Evolutionary conservation across 768 basidiomycete genomes (phyloP), one percentile per base, ranked within the genome.

Genomic region (Multifurca ochricompacta): DNA sequence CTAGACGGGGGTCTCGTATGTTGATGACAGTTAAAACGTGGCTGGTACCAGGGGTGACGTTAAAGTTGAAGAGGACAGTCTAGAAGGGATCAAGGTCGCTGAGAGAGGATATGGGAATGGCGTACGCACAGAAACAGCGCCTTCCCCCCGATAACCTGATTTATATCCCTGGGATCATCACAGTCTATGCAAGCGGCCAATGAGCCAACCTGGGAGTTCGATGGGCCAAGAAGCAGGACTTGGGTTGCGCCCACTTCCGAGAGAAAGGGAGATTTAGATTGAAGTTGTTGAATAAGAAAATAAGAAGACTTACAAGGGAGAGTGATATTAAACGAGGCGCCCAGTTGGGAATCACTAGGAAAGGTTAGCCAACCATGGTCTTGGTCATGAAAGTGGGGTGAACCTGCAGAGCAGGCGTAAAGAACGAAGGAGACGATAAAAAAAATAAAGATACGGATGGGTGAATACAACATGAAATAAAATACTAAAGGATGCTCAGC

Each of bases 231-330:
- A 19, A 32, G 8, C 31, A 31, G 10, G 31, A 34, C 16, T 4
- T 6, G 23, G 10, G 18, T 37, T 1, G 47, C 19, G 53, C 28
- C 34, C 28, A 44, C 16, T 35, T 30, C 43, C 31, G 41, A 34
- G 32, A 49, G 43, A 53, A 53, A 41, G 37, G 52, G 44, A 53
- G 36, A 52, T 45, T n/a, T 36, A 35, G 51, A 43, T 25, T 34
- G 27, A 16, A n/a, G n/a, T n/a, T n/a, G 36, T 43, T 16, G 43
- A 48, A 35, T 36, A 31, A 28, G 47, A 43, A 55, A 55, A 27
- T 43, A 43, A 43, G 48, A 36, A n/a, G n/a, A 49, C 48, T 43
- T 30, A 25, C 23, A 14, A 35, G 28, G 30, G 8, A 34, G 10
- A 16, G 35, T 36, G 35, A 18, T 16, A 16, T 31, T 32, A 19